Base-by-base conservation (phyloP, 495 filamentous ascomycete genomes). In the Aspergillus bertholletiae region DNA sequence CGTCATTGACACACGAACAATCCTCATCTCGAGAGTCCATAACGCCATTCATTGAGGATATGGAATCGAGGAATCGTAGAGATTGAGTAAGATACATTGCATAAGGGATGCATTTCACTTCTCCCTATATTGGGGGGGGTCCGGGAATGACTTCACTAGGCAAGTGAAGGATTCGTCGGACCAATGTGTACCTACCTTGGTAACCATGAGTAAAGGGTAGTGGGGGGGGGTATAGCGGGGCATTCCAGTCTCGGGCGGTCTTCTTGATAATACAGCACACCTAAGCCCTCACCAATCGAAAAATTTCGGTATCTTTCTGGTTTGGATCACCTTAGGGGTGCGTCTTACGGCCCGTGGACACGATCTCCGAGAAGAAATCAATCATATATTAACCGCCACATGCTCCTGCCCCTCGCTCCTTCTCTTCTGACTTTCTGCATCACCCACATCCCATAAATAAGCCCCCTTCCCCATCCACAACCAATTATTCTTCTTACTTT, bases 251-350 rank as follows among this genome's bases (percentile, higher is more conserved):
- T 70, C 66, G 71, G 59, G 62, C 68, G 68, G 68, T 73, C 71
- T 67, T 69, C 73, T 64, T 64, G 64, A 62, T 67, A 67, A 67
- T 67, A 61, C 57, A 58, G 39, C 32, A 24, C 18, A 24, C 4
- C 47, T 20, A 22, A 24, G 32, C 34, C 44, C 62, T 71, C 65
- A 56, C 53, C 61, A 65, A 74, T 72, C 70, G 62, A 72, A 60
- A 57, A 52, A 66, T 59, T 74, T 75, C 72, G 71, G 72, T 72
- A 74, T 75, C 71, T 64, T 73, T 72, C 69, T 72, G 56, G 58
- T 63, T 67, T 59, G 65, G 69, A 72, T 74, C 70, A 72, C 64
- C 68, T 70, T 52, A 72, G 65, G 58, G 39, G 57, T 50, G 54
- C 49, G 34, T 41, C 56, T 22, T 44, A 50, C 58, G 46, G 53